Base-by-base conservation (phyloP, 2,329 filamentous ascomycete species). In the Berkeleyomyces rouxiae region DNA sequence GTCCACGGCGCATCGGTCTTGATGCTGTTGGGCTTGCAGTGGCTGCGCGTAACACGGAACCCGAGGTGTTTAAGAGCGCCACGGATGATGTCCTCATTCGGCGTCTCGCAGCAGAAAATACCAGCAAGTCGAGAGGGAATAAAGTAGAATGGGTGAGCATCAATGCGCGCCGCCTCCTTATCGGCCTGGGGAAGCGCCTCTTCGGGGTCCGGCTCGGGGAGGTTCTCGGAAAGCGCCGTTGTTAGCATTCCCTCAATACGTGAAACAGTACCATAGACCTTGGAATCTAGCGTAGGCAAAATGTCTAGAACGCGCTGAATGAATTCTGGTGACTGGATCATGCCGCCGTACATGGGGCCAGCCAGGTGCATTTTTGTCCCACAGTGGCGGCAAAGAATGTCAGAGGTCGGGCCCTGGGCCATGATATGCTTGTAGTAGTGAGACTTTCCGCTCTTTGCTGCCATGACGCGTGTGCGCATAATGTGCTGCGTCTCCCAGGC, bases 331-430 rank as follows among this genome's bases (percentile, higher is more conserved):
- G 90, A 90, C 73, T 99, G 93, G 7, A 99, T 76, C 23, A 87
- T 87, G 0, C 93, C 93, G 42, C 83, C 91, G 76, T 91, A 99
- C 92, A 99, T 97, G 0, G 93, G 93, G 1, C 93, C 93, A 3
- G 84, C 87, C 11, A 97, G 72, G 72, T 97, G 93, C 74, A 86
- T 95, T 71, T 87, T 92, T 70, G 81, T 84, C 7, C 86, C 88
- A 71, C 93, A 99, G 71, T 97, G 90, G 65, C 84, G 79, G 72
- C 93, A 99, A 46, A 78, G 74, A 13, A 80, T 78, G 63, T 83
- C 80, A 3, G 82, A 76, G 0, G 82, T 80, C 1, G 91, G 90
- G 0, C 80, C 91, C 69, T 86, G 79, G 0, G 86, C 81, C 66
- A 91, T 83, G 0, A 80, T 78, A 70, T 95, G 86, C 71, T 96